phyloP scores from a whole-genome alignment of 2,329 filamentous ascomycete species.

The Xylariaceae sp. region DNA sequence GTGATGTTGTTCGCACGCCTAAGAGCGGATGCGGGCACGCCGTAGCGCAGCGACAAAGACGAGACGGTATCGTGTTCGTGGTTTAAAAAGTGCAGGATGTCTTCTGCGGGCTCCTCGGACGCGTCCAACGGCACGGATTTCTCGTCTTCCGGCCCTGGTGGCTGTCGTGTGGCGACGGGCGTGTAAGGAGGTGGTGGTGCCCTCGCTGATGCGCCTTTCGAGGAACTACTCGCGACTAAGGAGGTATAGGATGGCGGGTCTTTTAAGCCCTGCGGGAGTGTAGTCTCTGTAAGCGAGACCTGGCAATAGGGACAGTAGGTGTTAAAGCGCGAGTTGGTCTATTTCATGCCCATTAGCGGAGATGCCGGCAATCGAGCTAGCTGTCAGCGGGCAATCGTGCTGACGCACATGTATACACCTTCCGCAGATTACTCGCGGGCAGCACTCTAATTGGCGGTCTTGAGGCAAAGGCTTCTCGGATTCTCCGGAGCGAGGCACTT shows the following conservation, averaged over 20 bases:
- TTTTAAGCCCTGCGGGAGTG: constrained; percentile 63
- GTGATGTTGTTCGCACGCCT: constrained; percentile 70
- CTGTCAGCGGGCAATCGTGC: neutral
- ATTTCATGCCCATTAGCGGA: constrained; percentile 16
- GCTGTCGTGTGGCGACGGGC: constrained; percentile 28
- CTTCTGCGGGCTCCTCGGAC: constrained; percentile 48
- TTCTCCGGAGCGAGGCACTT: constrained; percentile 54
- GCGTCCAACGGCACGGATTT: constrained; percentile 34
- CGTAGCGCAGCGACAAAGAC: constrained; percentile 72
- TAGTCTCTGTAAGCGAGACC: constrained; percentile 58
- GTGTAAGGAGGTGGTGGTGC: constrained; percentile 49
- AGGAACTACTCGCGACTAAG: constrained; percentile 36
- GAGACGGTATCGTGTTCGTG: constrained; percentile 68
- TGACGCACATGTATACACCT: constrained; percentile 65
- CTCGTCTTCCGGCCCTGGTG: constrained; percentile 24
- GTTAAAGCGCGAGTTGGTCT: constrained; percentile 69
- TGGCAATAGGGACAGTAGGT: constrained; percentile 76
- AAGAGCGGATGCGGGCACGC: constrained; percentile 65
- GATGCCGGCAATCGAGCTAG: neutral
- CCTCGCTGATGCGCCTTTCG: constrained; percentile 21
- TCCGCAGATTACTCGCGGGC: constrained; percentile 70
- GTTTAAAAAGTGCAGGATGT: constrained; percentile 75
- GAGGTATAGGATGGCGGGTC: constrained; percentile 69
- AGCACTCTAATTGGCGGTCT: constrained; percentile 69
- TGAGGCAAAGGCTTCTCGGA: constrained; percentile 63